Conservation (phyloP, 2,329 filamentous ascomycete species). For the Penicillium sp. region DNA sequence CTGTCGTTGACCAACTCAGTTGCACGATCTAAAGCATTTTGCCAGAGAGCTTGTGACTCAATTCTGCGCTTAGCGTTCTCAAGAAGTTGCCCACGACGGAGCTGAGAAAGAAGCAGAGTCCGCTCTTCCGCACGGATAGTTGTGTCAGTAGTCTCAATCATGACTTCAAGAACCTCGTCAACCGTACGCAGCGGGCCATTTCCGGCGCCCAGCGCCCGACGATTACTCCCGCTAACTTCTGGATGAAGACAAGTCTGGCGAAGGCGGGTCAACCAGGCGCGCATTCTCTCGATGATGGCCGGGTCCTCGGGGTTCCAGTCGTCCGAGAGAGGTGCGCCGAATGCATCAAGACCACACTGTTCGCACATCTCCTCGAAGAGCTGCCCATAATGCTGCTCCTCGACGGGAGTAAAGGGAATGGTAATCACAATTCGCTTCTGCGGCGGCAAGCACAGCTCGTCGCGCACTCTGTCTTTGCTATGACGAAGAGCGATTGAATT, state of each 20-base stretch:
- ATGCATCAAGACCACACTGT: slow-evolving; percentile 64
- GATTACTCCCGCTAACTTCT: slow-evolving; percentile 70
- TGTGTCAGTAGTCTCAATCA: slow-evolving; percentile 83
- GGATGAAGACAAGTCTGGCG: slow-evolving; percentile 85
- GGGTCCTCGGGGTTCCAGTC: slow-evolving; percentile 67
- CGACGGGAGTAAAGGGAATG: slow-evolving; percentile 84
- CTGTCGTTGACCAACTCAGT: slow-evolving; percentile 59
- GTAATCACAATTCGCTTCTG: slow-evolving; percentile 88
- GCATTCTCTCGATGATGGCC: slow-evolving; percentile 68
- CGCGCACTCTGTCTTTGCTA: slow-evolving; percentile 76
- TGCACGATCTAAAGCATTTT: slow-evolving; percentile 56
- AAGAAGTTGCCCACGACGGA: slow-evolving; percentile 74
- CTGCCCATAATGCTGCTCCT: slow-evolving; percentile 83
- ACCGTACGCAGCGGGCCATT: slow-evolving; percentile 75
- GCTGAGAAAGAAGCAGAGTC: slow-evolving; percentile 61
- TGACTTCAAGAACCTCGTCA: slow-evolving; percentile 80
- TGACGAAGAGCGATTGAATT: slow-evolving; percentile 75
- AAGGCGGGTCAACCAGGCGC: slow-evolving; percentile 73
- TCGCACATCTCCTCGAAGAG: slow-evolving; percentile 75
- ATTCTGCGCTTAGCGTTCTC: slow-evolving; percentile 71
- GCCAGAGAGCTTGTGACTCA: slow-evolving; percentile 72
- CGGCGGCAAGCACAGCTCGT: slow-evolving; percentile 75
- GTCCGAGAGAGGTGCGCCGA: slow-evolving; percentile 63
- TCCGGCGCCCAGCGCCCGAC: slow-evolving; percentile 63
- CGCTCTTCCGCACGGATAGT: slow-evolving; percentile 70